These are phyloP conservation scores for Pichia sp. DNA, from an alignment of 1,139 yeast species.

Conservation along the genomic window DNA sequence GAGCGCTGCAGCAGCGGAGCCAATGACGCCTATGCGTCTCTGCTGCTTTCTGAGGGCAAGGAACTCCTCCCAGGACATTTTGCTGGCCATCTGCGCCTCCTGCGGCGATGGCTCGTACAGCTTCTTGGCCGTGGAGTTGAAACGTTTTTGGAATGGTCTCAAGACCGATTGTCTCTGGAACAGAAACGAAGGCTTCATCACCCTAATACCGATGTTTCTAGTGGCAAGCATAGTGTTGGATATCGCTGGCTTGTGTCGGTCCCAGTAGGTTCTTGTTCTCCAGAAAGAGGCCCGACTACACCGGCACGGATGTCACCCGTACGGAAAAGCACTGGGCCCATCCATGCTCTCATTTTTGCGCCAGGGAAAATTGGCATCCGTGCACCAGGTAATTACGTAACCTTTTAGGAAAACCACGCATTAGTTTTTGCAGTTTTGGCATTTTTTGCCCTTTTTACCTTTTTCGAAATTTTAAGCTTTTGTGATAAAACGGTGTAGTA, in stretches of 20 bases:
- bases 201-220: slow-evolving; percentile 14
- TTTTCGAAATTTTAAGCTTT: no score
- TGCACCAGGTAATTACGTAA: no score
- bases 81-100: slow-evolving; percentile 24
- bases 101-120: slow-evolving; percentile 11
- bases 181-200: slow-evolving; percentile 7
- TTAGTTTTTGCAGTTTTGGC: no score
- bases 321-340: no score
- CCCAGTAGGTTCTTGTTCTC: background rate
- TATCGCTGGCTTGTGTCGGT: background rate
- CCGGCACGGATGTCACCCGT: no score
- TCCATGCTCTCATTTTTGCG: no score
- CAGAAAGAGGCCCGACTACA: no score
- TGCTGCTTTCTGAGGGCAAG: slow-evolving; percentile 71
- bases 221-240: slow-evolving; percentile 9
- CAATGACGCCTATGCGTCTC: slow-evolving; percentile 60
- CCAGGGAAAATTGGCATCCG: no score
- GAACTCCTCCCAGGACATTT: slow-evolving; percentile 71
- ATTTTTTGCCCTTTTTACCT: no score
- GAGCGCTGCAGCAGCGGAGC: slow-evolving; percentile 63
- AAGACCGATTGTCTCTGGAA: slow-evolving; percentile 4
- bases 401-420: no score
- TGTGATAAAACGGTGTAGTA: background rate
- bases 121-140: slow-evolving; percentile 17
- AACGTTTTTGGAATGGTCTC: slow-evolving; percentile 8